phyloP scores from a whole-genome alignment of 2,329 filamentous ascomycete species.

The Cladosporium colombiae region DNA sequence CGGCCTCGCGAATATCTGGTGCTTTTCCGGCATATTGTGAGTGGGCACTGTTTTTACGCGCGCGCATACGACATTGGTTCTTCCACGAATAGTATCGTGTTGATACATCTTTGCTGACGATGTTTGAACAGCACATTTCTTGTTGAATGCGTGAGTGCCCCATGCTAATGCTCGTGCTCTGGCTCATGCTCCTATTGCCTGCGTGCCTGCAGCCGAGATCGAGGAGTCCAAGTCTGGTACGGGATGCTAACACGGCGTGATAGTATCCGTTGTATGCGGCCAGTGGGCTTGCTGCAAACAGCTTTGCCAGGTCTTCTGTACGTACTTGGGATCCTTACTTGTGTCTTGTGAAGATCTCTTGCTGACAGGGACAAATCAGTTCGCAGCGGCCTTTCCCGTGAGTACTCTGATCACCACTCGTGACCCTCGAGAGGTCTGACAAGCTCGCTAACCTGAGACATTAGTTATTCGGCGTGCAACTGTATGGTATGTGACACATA shows the following conservation, averaged over 20 bases:
- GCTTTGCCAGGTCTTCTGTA: slow-evolving; percentile 47
- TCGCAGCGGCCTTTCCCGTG: slow-evolving; percentile 50
- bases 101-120: slow-evolving; percentile 22
- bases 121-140: slow-evolving; percentile 72
- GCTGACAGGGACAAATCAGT: slow-evolving; percentile 25
- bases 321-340: background rate
- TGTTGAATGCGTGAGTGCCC: slow-evolving; percentile 58
- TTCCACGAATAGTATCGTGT: slow-evolving; percentile 2
- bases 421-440: background rate
- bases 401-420: slow-evolving; percentile 16
- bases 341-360: background rate
- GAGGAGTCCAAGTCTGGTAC: slow-evolving; percentile 4
- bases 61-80: slow-evolving; percentile 5
- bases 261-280: slow-evolving; percentile 53
- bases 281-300: slow-evolving; percentile 52
- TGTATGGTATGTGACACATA: slow-evolving; percentile 43
- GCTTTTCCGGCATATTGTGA: slow-evolving; percentile 66
- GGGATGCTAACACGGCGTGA: slow-evolving; percentile 15
- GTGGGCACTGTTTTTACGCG: slow-evolving; percentile 7
- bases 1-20: slow-evolving; percentile 59
- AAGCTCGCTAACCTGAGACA: slow-evolving; percentile 19
- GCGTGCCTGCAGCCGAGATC: slow-evolving; percentile 15
- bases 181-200: background rate
- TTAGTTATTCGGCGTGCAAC: slow-evolving; percentile 52
- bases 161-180: background rate